Percentiles rank a stretch among this genome's conserved stretches.
phyloP scores from a whole-genome alignment of 306 rosid species.

The Castanospermum australe region DNA sequence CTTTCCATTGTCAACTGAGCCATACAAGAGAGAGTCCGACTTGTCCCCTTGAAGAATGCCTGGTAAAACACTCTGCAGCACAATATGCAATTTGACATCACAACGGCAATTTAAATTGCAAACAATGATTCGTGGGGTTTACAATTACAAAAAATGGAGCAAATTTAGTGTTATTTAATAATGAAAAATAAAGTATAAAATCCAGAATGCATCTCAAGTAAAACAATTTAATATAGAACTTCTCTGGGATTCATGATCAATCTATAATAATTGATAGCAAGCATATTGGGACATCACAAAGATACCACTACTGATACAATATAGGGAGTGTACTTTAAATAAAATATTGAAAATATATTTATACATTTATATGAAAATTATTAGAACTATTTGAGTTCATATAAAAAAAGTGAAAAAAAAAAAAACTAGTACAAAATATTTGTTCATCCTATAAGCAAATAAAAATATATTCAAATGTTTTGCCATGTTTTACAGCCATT shows the following conservation, averaged over 20 bases:
- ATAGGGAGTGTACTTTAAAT: not conserved
- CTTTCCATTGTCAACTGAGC: constrained; percentile 98
- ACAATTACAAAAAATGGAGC: not conserved
- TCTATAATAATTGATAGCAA: not conserved
- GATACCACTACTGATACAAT: not conserved
- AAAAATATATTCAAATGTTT: not conserved
- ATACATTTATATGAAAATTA: not conserved
- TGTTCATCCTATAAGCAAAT: not conserved
- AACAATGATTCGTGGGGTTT: not conserved
- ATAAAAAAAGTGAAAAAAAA: not conserved
- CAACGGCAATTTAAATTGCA: not conserved
- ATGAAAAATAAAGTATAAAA: not conserved
- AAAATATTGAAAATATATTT: not conserved
- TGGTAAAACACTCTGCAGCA: constrained; percentile 90
- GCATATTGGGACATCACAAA: not conserved
- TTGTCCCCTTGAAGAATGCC: constrained; percentile 99
- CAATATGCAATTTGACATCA: constrained; percentile 17
- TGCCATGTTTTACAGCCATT: not conserved
- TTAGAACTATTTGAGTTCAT: not conserved
- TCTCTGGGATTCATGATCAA: not conserved
- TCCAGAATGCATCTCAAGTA: not conserved
- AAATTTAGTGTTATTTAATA: not conserved
- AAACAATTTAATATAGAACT: not conserved
- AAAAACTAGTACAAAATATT: not conserved
- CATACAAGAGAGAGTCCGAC: constrained; percentile 93